phyloP scores from a whole-genome alignment of 352 stramenopile species.

The Globisporangium iwayamae region DNA sequence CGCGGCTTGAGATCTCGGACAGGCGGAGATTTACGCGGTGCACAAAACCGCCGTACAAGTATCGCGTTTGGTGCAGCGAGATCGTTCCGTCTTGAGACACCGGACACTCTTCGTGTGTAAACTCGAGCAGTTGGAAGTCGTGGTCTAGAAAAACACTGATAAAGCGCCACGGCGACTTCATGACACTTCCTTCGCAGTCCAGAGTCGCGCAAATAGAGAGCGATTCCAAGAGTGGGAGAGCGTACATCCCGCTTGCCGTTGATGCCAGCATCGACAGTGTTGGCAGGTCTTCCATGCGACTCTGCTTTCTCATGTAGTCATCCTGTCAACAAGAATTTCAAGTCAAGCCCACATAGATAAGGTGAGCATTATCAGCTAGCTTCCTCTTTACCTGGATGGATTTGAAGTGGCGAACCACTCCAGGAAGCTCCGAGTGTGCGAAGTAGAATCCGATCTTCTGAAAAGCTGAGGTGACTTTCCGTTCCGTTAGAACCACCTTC shows the following conservation, averaged over 20 bases:
- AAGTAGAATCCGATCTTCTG: conserved; percentile 61
- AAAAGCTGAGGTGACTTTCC: conserved; percentile 45
- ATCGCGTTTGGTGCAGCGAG: conserved; percentile 40
- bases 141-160: conserved; percentile 51
- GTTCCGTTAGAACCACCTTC: conserved; percentile 57
- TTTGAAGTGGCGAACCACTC: conserved; percentile 44
- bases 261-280: conserved; percentile 53
- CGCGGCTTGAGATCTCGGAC: conserved; percentile 28
- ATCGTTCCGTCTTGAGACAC: conserved; percentile 26
- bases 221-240: conserved; percentile 40
- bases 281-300: conserved; percentile 57
- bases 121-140: conserved; percentile 60
- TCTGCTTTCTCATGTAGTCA: conserved; percentile 41
- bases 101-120: conserved; percentile 50
- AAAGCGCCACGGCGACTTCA: conserved; percentile 45
- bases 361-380: neutral
- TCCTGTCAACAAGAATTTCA: conserved; percentile 20
- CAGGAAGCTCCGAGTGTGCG: conserved; percentile 35
- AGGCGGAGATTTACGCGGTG: conserved; percentile 45
- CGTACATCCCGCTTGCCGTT: conserved; percentile 36
- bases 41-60: conserved; percentile 44
- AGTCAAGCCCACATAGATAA: neutral
- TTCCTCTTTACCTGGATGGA: conserved; percentile 37
- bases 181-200: conserved; percentile 17
- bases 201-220: conserved; percentile 44